Conservation (phyloP, 1,284 basidiomycete genomes). For the Amylostereum areolatum region DNA sequence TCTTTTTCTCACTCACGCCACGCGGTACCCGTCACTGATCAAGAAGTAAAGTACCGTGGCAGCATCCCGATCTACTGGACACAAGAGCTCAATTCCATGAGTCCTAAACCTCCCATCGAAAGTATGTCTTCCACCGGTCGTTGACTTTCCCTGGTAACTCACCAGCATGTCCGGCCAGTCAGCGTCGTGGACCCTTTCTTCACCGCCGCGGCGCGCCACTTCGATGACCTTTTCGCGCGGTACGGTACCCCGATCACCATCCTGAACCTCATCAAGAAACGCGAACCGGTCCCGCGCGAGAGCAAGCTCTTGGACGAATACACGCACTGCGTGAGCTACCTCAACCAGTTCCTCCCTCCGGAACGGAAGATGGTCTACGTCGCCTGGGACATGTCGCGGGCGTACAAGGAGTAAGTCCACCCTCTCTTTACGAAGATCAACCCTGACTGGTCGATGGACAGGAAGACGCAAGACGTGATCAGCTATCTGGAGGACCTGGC, state of each 20-base stretch:
- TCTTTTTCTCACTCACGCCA: too few species aligned
- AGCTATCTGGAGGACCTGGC: conserved; percentile 94
- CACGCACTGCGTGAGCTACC: conserved; percentile 85
- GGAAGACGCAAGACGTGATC: conserved; percentile 94
- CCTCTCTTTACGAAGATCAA: background rate
- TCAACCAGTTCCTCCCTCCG: conserved; percentile 92
- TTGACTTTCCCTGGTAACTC: background rate
- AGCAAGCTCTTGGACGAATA: conserved; percentile 93
- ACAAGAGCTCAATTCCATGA: conserved; percentile 89
- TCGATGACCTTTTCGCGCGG: conserved; percentile 85
- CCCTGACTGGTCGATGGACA: conserved; percentile 23
- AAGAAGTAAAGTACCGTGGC: conserved; percentile 84
- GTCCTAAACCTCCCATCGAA: conserved; percentile 90
- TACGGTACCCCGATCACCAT: conserved; percentile 92
- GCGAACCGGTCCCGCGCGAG: conserved; percentile 80
- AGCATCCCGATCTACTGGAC: conserved; percentile 97
- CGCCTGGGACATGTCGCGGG: conserved; percentile 94
- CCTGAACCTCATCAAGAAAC: conserved; percentile 92
- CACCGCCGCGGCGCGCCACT: conserved; percentile 89
- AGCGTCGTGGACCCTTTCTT: conserved; percentile 96
- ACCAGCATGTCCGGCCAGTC: conserved; percentile 42
- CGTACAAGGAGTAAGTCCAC: conserved; percentile 72
- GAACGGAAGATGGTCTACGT: conserved; percentile 88
- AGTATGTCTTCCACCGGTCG: conserved; percentile 46
- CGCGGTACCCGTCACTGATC: too few species aligned